These are phyloP conservation scores for Auricularia sp. DNA, from an alignment of 768 basidiomycete species.

Conservation along the genomic window DNA sequence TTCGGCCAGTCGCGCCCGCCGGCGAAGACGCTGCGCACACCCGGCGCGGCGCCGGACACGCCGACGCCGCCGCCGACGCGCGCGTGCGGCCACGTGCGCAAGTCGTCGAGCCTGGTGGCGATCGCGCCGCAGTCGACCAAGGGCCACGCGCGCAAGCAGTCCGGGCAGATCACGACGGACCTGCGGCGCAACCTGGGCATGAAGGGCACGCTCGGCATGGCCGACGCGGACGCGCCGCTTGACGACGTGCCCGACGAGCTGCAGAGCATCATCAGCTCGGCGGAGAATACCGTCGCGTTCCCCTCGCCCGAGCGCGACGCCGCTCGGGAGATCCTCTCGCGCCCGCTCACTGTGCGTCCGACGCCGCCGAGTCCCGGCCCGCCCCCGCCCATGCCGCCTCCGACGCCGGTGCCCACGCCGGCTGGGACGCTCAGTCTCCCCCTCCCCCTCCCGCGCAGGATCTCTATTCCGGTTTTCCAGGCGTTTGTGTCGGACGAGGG, in stretches of 20 bases:
- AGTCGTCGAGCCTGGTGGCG: not conserved
- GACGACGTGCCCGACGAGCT: conserved; percentile 74
- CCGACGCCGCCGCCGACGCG: not conserved
- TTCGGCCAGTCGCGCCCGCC: conserved; percentile 32
- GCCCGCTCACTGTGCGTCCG: not conserved
- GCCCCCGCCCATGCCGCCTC: conserved; percentile 33
- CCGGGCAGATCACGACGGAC: conserved; percentile 5
- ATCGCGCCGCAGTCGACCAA: not conserved
- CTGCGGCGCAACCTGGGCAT: conserved; percentile 50
- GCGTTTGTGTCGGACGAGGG: conserved; percentile 34
- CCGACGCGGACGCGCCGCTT: conserved; percentile 30
- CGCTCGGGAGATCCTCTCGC: conserved; percentile 3
- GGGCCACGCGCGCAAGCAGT: not conserved
- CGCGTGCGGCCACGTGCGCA: not conserved
- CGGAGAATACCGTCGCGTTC: not conserved
- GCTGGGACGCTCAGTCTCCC: conserved; percentile 16
- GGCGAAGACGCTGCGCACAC: conserved; percentile 14
- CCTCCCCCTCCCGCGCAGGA: conserved; percentile 35
- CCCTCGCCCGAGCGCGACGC: not conserved
- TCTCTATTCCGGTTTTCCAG: not conserved
- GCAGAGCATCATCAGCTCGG: conserved; percentile 39
- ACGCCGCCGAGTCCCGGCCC: conserved; percentile 29
- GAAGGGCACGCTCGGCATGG: conserved; percentile 58
- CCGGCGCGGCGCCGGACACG: not conserved
- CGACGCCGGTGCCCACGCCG: conserved; percentile 12